A percentile compares a stretch with the other conserved stretches of the same genome.
Conservation (phyloP, 495 filamentous ascomycete species). For the Neurospora intermedia region DNA sequence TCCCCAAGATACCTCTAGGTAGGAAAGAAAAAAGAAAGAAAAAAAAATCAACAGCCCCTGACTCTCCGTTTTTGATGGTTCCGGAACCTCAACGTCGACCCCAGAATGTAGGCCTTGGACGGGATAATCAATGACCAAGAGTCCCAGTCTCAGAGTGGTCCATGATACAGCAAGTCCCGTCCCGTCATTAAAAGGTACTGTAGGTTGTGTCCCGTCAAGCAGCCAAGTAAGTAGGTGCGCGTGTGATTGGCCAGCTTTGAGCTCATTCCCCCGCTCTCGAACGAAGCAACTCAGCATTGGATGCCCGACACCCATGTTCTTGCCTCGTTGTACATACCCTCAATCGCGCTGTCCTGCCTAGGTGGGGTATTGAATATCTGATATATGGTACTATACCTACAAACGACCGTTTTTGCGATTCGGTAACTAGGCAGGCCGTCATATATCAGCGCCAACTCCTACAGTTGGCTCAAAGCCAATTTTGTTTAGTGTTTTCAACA, state of each 20-base stretch:
- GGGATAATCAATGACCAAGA: not conserved
- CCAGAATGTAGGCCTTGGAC: not conserved
- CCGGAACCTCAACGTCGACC: not conserved
- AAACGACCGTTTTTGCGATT: too few relatives aligned
- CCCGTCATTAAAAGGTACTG: not conserved
- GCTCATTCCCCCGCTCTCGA: slow-evolving; percentile 2
- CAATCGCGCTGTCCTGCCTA: not conserved
- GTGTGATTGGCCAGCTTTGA: slow-evolving; percentile 4
- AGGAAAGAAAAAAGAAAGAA: not conserved
- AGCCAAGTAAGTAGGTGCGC: not conserved
- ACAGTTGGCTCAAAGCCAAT: too few relatives aligned
- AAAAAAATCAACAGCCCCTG: not conserved
- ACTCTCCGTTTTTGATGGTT: not conserved
- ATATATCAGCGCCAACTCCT: too few relatives aligned
- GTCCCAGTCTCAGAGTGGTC: not conserved
- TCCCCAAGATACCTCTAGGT: not conserved
- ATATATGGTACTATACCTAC: too few relatives aligned
- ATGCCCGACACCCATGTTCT: not conserved
- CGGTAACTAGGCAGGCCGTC: too few relatives aligned
- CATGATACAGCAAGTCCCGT: not conserved
- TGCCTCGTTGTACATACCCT: not conserved
- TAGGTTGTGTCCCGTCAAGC: not conserved
- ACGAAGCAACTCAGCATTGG: not conserved
- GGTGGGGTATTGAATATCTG: too few relatives aligned
- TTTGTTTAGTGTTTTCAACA: too few relatives aligned